phyloP scores from a whole-genome alignment of 164 flowering plant species.

The Echeveria elegans region DNA sequence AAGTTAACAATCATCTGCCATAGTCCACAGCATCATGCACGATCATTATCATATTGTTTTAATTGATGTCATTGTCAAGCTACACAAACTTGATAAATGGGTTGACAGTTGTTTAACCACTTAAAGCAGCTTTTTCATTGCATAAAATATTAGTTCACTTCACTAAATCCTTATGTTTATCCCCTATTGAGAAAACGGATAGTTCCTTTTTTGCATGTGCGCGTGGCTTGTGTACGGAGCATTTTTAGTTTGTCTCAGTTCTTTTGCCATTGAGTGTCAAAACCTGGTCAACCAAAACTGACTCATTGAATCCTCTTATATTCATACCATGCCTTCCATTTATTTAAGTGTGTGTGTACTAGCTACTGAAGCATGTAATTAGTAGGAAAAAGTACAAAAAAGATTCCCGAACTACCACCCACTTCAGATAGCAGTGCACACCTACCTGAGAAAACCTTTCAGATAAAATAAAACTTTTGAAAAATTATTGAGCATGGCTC shows the following conservation, averaged over 20 bases:
- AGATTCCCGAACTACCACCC: background rate
- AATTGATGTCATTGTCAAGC: background rate
- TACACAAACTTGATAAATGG: background rate
- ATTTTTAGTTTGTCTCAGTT: background rate
- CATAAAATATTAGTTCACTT: background rate
- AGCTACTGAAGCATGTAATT: background rate
- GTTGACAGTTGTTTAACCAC: background rate
- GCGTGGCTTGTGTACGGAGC: background rate
- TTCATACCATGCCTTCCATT: background rate
- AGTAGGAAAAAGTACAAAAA: background rate
- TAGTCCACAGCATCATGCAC: background rate
- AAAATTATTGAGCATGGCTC: background rate
- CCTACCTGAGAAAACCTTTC: background rate
- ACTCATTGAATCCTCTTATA: background rate
- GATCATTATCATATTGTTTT: background rate
- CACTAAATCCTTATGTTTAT: background rate
- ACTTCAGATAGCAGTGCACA: background rate
- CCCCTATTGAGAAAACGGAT: background rate
- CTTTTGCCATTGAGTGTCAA: background rate
- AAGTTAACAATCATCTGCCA: background rate
- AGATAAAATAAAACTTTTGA: background rate
- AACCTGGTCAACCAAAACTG: background rate
- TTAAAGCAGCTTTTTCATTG: background rate
- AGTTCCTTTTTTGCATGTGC: background rate
- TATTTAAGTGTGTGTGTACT: background rate